Evolutionary conservation across 169 alveolate genomes (phyloP), one percentile per base, ranked within the genome.

Genomic region (Plasmodium blacklocki): DNA sequence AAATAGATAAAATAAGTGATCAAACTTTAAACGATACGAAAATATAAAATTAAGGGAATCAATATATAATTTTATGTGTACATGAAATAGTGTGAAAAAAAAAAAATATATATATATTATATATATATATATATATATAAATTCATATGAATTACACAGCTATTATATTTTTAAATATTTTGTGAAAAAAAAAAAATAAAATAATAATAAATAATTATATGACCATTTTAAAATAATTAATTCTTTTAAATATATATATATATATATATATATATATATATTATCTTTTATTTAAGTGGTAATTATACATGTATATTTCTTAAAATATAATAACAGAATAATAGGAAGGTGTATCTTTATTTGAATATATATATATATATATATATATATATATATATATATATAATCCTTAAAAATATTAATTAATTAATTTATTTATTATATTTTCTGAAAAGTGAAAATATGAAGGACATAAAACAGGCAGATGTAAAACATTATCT

Each of bases 381-480:
- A 73, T 73, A 45, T 59, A 64, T 49, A 23, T 54, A 29, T 39
- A 60, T 56, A 32, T 26, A 50, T 32, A 43, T 64, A 15, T 23
- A 29, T 47, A 64, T 54, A 43, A 26, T 26, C 39, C 39, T 2
- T 26, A 73, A 8, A 39, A 12, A 43, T 39, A 7, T 15, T 18
- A 19, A 12, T 26, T 12, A 64, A 9, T 12, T 64, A 64, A 12
- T 21, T 21, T 0, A 23, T 11, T 23, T 39, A 49, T 18, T 72
- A 12, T 59, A 32, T 29, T 59, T 26, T 14, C 32, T 59, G 29
- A 47, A 73, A 43, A 60, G 15, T 23, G 21, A 56, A 76, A 64
- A 63, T 49, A 56, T 85, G 92, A 85, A 85, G 74, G 92, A 85
- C 19, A 85, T 85, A 85, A 85, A 70, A 47, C 92, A 85, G 26